phyloP scores from a whole-genome alignment of 306 rosid species.

The Corylus heterophylla region DNA sequence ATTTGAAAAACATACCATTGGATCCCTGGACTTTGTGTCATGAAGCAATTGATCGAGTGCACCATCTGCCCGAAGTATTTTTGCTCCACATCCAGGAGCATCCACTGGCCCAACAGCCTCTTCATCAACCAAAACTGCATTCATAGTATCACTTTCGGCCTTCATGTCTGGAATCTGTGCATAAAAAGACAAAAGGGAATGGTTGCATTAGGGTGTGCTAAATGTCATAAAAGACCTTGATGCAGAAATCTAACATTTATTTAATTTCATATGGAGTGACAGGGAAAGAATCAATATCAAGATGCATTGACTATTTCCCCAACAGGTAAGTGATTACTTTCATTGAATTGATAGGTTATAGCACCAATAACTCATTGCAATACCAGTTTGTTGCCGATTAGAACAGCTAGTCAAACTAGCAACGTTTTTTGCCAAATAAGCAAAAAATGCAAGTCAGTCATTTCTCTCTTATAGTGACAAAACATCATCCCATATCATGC shows the following conservation, averaged over 20 bases:
- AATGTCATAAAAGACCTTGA: slow-evolving; percentile 12
- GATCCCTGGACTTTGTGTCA: slow-evolving; percentile 4
- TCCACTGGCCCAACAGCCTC: slow-evolving; percentile 65
- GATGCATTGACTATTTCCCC: not conserved
- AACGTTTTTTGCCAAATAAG: not conserved
- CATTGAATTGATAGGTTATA: not conserved
- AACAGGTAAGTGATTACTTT: not conserved
- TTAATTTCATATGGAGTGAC: not conserved
- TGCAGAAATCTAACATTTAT: not conserved
- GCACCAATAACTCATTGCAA: not conserved
- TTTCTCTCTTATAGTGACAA: not conserved
- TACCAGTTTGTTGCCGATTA: not conserved
- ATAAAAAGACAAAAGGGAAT: not conserved
- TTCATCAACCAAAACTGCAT: slow-evolving; percentile 69
- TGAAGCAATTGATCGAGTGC: slow-evolving; percentile 19
- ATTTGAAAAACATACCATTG: slow-evolving; percentile 21
- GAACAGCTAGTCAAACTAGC: not conserved
- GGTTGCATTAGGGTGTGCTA: not conserved
- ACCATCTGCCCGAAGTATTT: slow-evolving; percentile 41
- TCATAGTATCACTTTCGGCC: slow-evolving; percentile 25
- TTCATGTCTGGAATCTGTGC: slow-evolving; percentile 60
- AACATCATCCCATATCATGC: not conserved
- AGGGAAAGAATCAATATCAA: not conserved
- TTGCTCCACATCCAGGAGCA: slow-evolving; percentile 60
- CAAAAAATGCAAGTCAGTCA: not conserved